Evolutionary conservation across 352 stramenopile genomes (phyloP), one percentile per base, ranked within the genome.

Genomic region (Aphanomyces euteiches): DNA sequence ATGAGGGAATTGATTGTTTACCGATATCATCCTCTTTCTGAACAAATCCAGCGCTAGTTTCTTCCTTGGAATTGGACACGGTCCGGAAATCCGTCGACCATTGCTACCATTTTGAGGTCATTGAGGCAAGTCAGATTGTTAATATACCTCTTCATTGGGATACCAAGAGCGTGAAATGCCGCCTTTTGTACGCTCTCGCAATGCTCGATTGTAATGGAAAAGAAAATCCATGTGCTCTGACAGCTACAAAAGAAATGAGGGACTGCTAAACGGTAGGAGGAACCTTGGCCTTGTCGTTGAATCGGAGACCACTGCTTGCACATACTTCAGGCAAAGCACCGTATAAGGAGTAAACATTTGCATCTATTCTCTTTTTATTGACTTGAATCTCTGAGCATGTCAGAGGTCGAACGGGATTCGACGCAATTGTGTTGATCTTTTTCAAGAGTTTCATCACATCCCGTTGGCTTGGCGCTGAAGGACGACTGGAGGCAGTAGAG

Each of bases 391-490:
- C 50, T 4, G 59, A 66, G 4, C 54, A 43, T 36, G 72, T 45
- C 3, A 68, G 56, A 21, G n/a, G 70, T 60, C 4, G 65, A 64
- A 7, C 56, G 28, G 45, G 54, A 21, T 19, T 47, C 15, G 34
- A 60, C 17, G 37, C 36, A 58, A 93, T 58, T 0, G 80, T 83
- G 59, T 92, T 90, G 34, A 95, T 75, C 67, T 92, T 92, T 71
- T 93, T 83, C 54, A 95, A 68, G 40, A 95, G 91, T 5, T 84
- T 93, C 85, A 93, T 95, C 37, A 95, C 87, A 10, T 85, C 85
- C 13, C 28, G 63, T 58, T 17, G 15, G 40, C 36, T 47, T 41
- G n/a, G 63, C 15, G 41, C 8, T 38, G 39, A 3, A 8, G 53
- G 43, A 3, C 10, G 38, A 15, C 15, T 15, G 39, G 12, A 17